Evolutionary conservation across 805 yeast genomes (phyloP), one percentile per base, ranked within the genome.

Genomic region (Ogataea minuta): DNA sequence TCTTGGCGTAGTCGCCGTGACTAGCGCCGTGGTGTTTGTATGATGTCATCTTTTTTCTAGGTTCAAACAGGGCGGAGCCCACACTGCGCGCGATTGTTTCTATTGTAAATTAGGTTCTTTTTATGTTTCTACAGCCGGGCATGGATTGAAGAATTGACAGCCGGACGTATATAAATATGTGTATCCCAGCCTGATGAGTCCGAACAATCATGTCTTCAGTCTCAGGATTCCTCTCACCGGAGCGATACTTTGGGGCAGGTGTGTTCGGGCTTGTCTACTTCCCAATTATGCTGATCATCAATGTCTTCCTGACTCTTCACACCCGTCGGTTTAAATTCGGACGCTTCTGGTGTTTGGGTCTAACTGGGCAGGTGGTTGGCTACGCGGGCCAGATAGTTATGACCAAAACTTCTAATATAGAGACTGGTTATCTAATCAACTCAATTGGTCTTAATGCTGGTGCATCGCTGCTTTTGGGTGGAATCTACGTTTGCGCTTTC

Each of bases 381-480:
- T 88, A 81, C 55, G 59, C 73, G 6, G 86, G 81, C 4, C 64
- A 95, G 36, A 55, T 72, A 1, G 48, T 74, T 39, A 68, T 81
- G 1, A 67, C 71, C 12, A 50, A 57, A 30, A 54, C 72, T 46
- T 35, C 49, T 16, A 27, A 36, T 10, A 52, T 59, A 26, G 43
- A 60, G 23, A 59, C 71, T 34, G 65, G 70, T 20, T 87, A 70
- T 53, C 52, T 83, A 29, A 62, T 80, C 50, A 93, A 87, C 59
- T 74, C 81, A 47, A 72, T 80, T 39, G 70, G 81, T 50, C 63
- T 85, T 36, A 84, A 88, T 0, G 62, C 88, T 29, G 90, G 87
- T 0, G 95, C 96, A 0, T 86, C 85, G 9, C 81, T 86, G 57
- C 67, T 84, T 29, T 80, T 84, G 83, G 95, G 83, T 4, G 95